phyloP scores from a whole-genome alignment of 129 eudicot species.

The Scalesia atractyloides region DNA sequence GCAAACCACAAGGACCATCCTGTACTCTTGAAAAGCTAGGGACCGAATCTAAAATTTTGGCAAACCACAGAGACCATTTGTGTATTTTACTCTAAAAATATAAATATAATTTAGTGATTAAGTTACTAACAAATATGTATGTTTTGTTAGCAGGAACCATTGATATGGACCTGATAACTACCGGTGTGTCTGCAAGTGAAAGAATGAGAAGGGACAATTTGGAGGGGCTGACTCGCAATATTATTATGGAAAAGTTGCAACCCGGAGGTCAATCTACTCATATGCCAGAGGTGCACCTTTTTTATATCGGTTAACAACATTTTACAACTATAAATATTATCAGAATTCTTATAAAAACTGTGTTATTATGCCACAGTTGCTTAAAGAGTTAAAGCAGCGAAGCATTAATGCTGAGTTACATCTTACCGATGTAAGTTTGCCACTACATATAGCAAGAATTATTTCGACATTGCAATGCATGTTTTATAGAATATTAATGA shows the following conservation, averaged over 20 bases:
- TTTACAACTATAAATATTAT: neutral
- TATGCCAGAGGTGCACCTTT: conserved; percentile 55
- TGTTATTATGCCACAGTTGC: conserved; percentile 48
- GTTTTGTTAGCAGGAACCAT: conserved; percentile 68
- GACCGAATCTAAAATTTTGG: neutral
- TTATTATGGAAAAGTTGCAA: conserved; percentile 86
- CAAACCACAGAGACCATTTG: too few species aligned
- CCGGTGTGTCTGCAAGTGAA: conserved; percentile 98
- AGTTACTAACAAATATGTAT: neutral
- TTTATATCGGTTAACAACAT: neutral
- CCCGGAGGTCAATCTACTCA: conserved; percentile 78
- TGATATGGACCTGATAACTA: conserved; percentile 95
- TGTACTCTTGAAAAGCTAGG: too few species aligned
- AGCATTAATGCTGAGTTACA: conserved; percentile 64
- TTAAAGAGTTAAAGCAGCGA: conserved; percentile 84
- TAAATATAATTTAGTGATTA: too few species aligned
- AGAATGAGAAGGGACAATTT: conserved; percentile 86
- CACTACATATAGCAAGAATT: neutral
- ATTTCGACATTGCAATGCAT: neutral
- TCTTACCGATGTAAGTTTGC: conserved; percentile 66
- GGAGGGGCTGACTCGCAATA: conserved; percentile 57
- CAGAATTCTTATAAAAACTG: conserved; percentile 9
- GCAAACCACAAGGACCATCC: too few species aligned
- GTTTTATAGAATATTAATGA: neutral
- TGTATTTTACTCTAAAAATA: too few species aligned